Percentiles rank a stretch among this genome's conserved stretches.
Evolutionary conservation across 768 basidiomycete genomes (phyloP).

Genomic region (Filobasidium wieringae): DNA sequence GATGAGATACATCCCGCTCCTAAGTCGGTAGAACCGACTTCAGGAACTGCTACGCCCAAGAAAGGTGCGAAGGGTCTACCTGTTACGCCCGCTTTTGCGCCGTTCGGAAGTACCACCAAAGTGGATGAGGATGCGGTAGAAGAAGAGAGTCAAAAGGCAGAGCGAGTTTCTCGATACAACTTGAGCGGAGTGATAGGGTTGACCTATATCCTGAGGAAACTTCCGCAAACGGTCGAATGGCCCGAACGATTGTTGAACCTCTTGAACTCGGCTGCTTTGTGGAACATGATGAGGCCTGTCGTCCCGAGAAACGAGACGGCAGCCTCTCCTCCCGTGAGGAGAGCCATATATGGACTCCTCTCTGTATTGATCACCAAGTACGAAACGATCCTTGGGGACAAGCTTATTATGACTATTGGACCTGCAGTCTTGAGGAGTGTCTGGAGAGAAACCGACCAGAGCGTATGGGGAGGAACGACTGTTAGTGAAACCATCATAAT

Average conservation of each 20-base stretch:
- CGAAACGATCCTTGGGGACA: background rate
- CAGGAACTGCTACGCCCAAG: background rate
- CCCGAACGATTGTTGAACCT: conserved; percentile 17
- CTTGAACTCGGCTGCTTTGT: conserved; percentile 41
- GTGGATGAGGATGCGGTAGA: conserved; percentile 3
- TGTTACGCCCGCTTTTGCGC: background rate
- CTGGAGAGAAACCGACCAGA: conserved; percentile 58
- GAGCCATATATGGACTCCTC: conserved; percentile 55
- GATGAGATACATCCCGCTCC: conserved; percentile 37
- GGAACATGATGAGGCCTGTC: conserved; percentile 54
- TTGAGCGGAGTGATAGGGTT: conserved; percentile 33
- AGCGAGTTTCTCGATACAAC: conserved; percentile 18
- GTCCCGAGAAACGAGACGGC: conserved; percentile 34
- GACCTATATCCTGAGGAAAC: conserved; percentile 14
- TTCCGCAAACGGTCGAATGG: background rate
- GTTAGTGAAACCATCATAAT: conserved; percentile 9
- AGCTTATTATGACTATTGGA: conserved; percentile 10
- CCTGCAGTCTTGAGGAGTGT: conserved; percentile 54
- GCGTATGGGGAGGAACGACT: conserved; percentile 46
- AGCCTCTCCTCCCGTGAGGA: conserved; percentile 59
- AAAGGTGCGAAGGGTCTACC: conserved; percentile 7
- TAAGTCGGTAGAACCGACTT: conserved; percentile 7
- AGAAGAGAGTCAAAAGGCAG: conserved; percentile 16
- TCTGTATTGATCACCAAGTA: background rate
- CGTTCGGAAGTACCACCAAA: conserved; percentile 10